Evolutionary conservation across 2,329 filamentous ascomycete genomes (phyloP).

Genomic region (Fusarium sp.): DNA sequence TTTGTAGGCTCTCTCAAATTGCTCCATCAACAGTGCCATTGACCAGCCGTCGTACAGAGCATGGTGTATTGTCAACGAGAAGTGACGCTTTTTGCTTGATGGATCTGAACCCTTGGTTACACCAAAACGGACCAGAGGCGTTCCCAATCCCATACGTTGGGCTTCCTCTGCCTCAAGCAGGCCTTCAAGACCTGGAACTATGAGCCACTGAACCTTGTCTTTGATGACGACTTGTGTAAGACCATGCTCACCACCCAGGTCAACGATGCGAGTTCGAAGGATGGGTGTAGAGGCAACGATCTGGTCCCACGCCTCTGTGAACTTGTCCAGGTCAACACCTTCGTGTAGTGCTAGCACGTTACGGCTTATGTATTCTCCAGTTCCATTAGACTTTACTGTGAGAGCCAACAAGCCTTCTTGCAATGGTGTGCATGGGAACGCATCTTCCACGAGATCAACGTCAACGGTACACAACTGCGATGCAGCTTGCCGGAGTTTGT

Average conservation of each 20-base stretch:
- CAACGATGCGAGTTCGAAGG: not conserved
- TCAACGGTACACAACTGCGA: not conserved
- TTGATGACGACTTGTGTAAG: constrained; percentile 29
- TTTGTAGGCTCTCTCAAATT: not conserved
- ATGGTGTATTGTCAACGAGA: constrained; percentile 46
- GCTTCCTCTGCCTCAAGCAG: not conserved
- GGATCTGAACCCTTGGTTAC: not conserved
- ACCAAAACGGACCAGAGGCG: constrained; percentile 13
- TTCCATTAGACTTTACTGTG: constrained; percentile 43
- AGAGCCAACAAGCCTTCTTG: constrained; percentile 56
- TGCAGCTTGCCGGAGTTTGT: not conserved
- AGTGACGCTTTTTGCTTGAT: constrained; percentile 2
- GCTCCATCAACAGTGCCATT: not conserved
- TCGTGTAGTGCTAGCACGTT: constrained; percentile 33
- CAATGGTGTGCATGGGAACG: constrained; percentile 55
- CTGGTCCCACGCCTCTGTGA: not conserved
- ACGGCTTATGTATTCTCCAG: constrained; percentile 53
- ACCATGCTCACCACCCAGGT: not conserved
- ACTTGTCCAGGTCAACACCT: not conserved
- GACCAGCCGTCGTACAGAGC: constrained; percentile 48
- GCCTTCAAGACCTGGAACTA: constrained; percentile 1
- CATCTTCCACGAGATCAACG: constrained; percentile 37
- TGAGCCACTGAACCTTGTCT: constrained; percentile 12
- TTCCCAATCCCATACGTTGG: constrained; percentile 16
- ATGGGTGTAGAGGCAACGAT: not conserved